Percentiles rank a stretch among this genome's conserved stretches.
Evolutionary conservation across 192 early-diverging fungal species (phyloP).

Genomic region (Endogone sp.): DNA sequence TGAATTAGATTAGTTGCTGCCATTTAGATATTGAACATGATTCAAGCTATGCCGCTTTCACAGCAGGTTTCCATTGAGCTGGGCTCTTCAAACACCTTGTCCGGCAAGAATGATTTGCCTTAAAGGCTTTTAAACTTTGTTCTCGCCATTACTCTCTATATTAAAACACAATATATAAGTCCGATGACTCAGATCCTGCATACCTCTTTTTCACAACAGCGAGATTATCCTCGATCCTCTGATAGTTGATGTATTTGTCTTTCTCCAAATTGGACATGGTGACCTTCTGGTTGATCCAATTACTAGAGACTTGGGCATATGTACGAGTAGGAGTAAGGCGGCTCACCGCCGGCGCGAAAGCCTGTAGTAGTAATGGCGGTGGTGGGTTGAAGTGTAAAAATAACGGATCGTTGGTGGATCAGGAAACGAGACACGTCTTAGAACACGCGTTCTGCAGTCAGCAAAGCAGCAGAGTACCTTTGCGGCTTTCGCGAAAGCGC

Average conservation of each 20-base stretch:
- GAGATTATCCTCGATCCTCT: slow-evolving; percentile 93
- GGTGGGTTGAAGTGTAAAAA: not conserved
- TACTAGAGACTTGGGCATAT: slow-evolving; percentile 48
- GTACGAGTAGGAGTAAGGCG: slow-evolving; percentile 35
- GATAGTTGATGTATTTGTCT: slow-evolving; percentile 97
- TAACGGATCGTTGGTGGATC: not conserved
- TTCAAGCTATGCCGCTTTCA: not conserved
- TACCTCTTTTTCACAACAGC: slow-evolving; percentile 90
- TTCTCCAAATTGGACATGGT: slow-evolving; percentile 88
- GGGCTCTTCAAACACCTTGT: no score
- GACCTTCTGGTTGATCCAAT: slow-evolving; percentile 66
- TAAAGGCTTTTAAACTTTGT: no score
- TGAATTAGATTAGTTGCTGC: slow-evolving; percentile 6
- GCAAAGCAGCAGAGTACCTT: slow-evolving; percentile 12
- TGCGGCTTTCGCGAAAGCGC: slow-evolving; percentile 26
- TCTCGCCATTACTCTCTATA: no score
- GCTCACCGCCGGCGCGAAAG: slow-evolving; percentile 19
- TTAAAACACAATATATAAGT: not conserved
- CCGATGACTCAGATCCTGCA: slow-evolving; percentile 7
- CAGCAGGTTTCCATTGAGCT: slow-evolving; percentile 12
- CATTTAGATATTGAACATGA: not conserved
- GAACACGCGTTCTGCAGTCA: not conserved
- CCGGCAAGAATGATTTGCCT: no score
- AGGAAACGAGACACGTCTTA: not conserved
- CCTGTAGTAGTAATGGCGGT: slow-evolving; percentile 18